Evolutionary conservation across 352 stramenopile genomes (phyloP), one percentile per base, ranked within the genome.

Genomic region (Phytophthora kernoviae): DNA sequence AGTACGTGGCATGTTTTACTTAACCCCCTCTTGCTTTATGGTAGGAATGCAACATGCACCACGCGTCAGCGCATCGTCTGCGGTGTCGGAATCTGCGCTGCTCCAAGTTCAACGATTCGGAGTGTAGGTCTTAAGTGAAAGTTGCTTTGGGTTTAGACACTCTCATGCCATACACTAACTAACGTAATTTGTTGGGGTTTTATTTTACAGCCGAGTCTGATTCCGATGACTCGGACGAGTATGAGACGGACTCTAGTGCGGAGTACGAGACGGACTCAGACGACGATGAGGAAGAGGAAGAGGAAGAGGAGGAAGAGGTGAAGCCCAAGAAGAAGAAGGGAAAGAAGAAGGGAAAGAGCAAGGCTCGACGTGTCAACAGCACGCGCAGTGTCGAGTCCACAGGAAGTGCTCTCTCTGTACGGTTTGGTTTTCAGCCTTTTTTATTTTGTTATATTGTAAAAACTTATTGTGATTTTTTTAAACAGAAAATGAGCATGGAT

Each of bases 71-170:
- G n/a, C 86, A 95, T 85, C 86, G 86, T 49, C 70, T 95, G 21
- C 84, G 82, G 9, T 95, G 86, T 65, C 79, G 84, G 20, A 95
- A 95, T 53, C 68, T 95, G 52, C 84, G 86, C 5, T 95, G 82
- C 66, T 93, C 86, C 56, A 95, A 95, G 69, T 95, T 95, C 42
- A 93, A 95, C 61, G 86, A 95, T 75, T 91, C 83, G 48, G 84
- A 94, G 47, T 94, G 84, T 93, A 86, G 48, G 84, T 70, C 36
- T n/a, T 6, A 6, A 30, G 24, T 30, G 24, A 6, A 30, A 30
- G 24, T 30, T 30, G 24, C 24, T n/a, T n/a, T n/a, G n/a, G n/a
- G n/a, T n/a, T 41, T 41, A 9, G 14, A 17, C 34, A 18, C 6
- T 15, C 34, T 41, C n/a, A 11, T 26, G 27, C 5, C 39, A 57